A percentile compares a stretch with the other conserved stretches of the same genome.
Evolutionary conservation across 495 filamentous ascomycete genomes (phyloP).

Genomic region (Lepraria neglecta): DNA sequence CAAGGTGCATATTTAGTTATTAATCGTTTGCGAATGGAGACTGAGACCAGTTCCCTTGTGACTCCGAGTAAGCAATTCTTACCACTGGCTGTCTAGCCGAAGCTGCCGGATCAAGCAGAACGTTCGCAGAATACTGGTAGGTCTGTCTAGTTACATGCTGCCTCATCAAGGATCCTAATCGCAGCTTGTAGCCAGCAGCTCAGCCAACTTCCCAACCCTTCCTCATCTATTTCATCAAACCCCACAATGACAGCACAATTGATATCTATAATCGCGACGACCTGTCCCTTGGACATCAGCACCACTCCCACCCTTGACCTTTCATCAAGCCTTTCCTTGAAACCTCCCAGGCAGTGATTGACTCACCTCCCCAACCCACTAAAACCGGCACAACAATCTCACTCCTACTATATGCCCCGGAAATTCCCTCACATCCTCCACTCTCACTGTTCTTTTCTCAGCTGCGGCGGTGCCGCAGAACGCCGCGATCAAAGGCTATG

Average conservation of each 20-base stretch:
- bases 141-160: too few relatives aligned
- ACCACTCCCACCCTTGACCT: slow-evolving; percentile 10
- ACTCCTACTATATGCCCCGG: slow-evolving; percentile 81
- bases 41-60: too few relatives aligned
- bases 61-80: too few relatives aligned
- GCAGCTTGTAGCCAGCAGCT: slow-evolving; percentile 57
- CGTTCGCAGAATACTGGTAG: too few relatives aligned
- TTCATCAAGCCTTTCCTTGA: not conserved
- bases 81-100: too few relatives aligned
- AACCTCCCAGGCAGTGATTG: slow-evolving; percentile 1
- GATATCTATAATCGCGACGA: slow-evolving; percentile 85
- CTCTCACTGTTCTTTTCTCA: slow-evolving; percentile 57
- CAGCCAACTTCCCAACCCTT: slow-evolving; percentile 60
- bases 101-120: too few relatives aligned
- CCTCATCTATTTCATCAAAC: slow-evolving; percentile 70
- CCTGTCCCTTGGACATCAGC: slow-evolving; percentile 36
- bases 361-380: slow-evolving; percentile 49
- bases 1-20: too few relatives aligned
- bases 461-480: slow-evolving; percentile 75
- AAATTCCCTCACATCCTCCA: slow-evolving; percentile 68
- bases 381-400: slow-evolving; percentile 89
- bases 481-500: slow-evolving; percentile 71
- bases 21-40: too few relatives aligned
- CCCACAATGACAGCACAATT: slow-evolving; percentile 67
- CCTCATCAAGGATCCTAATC: slow-evolving; percentile 35